Evolutionary conservation across 768 basidiomycete species (phyloP).

Genomic region (Tulasnella sp.): DNA sequence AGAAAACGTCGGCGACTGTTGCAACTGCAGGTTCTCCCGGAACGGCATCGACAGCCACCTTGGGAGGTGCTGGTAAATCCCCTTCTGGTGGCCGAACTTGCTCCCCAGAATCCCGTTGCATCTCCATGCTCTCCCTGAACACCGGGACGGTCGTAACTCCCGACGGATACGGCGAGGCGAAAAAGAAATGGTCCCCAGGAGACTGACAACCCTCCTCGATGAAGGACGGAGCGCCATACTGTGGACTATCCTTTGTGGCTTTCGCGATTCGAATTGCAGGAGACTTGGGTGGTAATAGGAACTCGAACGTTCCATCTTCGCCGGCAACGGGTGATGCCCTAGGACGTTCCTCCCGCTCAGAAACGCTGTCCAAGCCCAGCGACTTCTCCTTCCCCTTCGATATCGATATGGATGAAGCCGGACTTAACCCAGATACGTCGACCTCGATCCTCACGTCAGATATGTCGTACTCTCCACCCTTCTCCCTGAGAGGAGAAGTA

Average conservation of each 20-base stretch:
- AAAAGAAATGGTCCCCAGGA: constrained; percentile 16
- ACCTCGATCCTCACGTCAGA: constrained; percentile 12
- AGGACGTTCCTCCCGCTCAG: not conserved
- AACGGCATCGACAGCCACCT: not conserved
- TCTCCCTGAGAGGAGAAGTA: not conserved
- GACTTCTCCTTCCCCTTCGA: not conserved
- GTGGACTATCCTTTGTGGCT: not conserved
- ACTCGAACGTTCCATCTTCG: constrained; percentile 21
- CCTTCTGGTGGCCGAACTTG: not conserved
- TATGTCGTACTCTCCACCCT: not conserved
- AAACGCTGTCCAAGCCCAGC: not conserved
- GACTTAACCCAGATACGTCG: constrained; percentile 5
- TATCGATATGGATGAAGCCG: constrained; percentile 8
- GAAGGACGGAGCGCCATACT: constrained; percentile 21
- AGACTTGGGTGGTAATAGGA: constrained; percentile 24
- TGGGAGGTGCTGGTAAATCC: not conserved
- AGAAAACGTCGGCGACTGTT: not conserved
- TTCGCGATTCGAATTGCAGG: not conserved
- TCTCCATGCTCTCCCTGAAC: not conserved
- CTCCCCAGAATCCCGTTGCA: not conserved
- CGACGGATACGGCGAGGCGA: constrained; percentile 24
- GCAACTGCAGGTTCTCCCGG: not conserved
- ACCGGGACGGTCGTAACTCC: constrained; percentile 21
- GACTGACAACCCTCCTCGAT: constrained; percentile 8
- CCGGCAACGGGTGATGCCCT: not conserved